Percentiles rank a stretch among this genome's conserved stretches.
Conservation (phyloP, 768 basidiomycete species). For the Tylopilus sp. region DNA sequence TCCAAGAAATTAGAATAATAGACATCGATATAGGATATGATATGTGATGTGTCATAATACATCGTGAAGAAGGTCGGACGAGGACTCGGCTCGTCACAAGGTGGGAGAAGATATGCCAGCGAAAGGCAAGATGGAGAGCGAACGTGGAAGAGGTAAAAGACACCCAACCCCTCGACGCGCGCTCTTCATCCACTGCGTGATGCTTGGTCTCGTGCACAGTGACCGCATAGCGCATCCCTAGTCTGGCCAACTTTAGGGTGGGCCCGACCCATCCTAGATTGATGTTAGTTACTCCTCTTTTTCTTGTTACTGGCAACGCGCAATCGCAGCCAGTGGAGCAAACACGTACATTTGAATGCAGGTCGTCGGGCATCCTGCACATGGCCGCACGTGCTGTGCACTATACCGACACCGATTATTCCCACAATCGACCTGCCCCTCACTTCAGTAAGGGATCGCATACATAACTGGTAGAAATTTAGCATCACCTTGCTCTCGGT, state of each 20-base stretch:
- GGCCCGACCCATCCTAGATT: constrained; percentile 22
- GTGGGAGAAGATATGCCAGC: background rate
- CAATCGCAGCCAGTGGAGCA: background rate
- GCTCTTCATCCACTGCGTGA: background rate
- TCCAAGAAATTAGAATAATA: constrained; percentile 15
- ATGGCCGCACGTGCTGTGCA: constrained; percentile 31
- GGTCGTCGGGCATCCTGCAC: constrained; percentile 35
- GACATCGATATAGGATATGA: constrained; percentile 12
- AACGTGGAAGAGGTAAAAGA: background rate
- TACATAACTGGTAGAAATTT: background rate
- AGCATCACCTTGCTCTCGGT: constrained; percentile 30
- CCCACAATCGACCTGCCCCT: constrained; percentile 40
- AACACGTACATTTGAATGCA: constrained; percentile 40
- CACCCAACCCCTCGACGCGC: background rate
- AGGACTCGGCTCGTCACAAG: background rate
- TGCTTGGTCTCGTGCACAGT: constrained; percentile 18
- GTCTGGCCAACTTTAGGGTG: constrained; percentile 17
- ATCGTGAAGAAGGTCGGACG: background rate
- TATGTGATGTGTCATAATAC: background rate
- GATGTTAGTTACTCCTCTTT: constrained; percentile 13
- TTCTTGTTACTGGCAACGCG: no score
- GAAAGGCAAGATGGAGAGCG: background rate
- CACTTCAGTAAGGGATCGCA: background rate
- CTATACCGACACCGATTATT: constrained; percentile 43
- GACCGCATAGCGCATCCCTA: constrained; percentile 17